A percentile compares a stretch with the other conserved stretches of the same genome.
These are phyloP conservation scores for Pichia californica DNA, from an alignment of 805 yeast species.

Conservation along the genomic window DNA sequence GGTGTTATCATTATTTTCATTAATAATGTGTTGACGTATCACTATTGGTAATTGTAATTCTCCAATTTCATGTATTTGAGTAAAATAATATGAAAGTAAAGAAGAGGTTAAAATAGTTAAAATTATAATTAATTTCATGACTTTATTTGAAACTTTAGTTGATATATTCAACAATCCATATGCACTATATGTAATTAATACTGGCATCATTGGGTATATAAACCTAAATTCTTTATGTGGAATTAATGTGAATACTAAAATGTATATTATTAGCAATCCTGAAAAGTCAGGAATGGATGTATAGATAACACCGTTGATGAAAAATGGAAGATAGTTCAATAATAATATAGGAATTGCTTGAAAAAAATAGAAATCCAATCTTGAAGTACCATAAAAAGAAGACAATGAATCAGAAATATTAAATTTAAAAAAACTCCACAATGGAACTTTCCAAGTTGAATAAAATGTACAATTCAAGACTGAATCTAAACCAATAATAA, in stretches of 20 bases:
- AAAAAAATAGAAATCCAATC: constrained; percentile 75
- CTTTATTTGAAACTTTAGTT: constrained; percentile 1
- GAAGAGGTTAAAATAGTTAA: constrained; percentile 13
- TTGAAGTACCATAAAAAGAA: constrained; percentile 76
- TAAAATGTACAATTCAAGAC: constrained; percentile 58
- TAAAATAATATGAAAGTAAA: constrained; percentile 31
- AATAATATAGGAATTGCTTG: constrained; percentile 80
- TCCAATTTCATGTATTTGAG: constrained; percentile 79
- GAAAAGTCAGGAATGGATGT: constrained; percentile 20
- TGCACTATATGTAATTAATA: constrained; percentile 50
- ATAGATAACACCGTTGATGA: constrained; percentile 36
- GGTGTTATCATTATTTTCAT: constrained; percentile 19
- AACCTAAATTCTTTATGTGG: constrained; percentile 90
- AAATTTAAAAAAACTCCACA: constrained; percentile 65
- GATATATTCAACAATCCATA: constrained; percentile 25
- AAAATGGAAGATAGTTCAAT: constrained; percentile 60
- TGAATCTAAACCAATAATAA: constrained; percentile 33
- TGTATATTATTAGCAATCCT: constrained; percentile 32
- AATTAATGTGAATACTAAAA: constrained; percentile 55
- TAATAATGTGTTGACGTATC: neutral
- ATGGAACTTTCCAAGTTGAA: constrained; percentile 50
- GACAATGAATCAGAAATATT: constrained; percentile 70
- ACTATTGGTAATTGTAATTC: constrained; percentile 38
- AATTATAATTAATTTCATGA: constrained; percentile 7
- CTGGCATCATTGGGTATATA: constrained; percentile 77